A percentile compares a stretch with the other conserved stretches of the same genome.
These are phyloP conservation scores for Paecilomyces sp. DNA, from an alignment of 2,329 filamentous ascomycete species.

Conservation along the genomic window DNA sequence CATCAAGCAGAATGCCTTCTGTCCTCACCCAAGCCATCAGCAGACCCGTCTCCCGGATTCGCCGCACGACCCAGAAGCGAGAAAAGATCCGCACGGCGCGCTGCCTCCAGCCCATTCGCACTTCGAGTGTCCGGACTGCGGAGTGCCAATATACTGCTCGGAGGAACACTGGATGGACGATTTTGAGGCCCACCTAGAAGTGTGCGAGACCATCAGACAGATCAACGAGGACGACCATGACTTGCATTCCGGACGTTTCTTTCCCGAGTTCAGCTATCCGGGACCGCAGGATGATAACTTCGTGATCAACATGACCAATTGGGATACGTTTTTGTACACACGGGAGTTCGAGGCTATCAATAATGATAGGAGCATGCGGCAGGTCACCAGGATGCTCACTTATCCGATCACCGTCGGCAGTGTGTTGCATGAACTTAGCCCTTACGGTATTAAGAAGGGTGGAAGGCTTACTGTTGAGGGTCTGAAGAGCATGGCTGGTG, in stretches of 20 bases:
- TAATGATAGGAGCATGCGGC: conserved; percentile 80
- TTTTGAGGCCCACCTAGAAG: conserved; percentile 84
- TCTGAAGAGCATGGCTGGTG: conserved; percentile 87
- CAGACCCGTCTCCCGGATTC: conserved; percentile 63
- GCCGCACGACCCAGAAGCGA: conserved; percentile 56
- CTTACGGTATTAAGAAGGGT: conserved; percentile 71
- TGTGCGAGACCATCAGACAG: conserved; percentile 84
- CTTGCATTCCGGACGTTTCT: conserved; percentile 79
- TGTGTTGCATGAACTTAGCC: conserved; percentile 87
- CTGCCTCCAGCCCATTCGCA: conserved; percentile 72
- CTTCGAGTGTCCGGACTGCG: conserved; percentile 95
- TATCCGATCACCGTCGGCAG: conserved; percentile 91
- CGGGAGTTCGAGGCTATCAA: conserved; percentile 88
- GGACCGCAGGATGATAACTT: conserved; percentile 86
- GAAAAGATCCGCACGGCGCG: conserved; percentile 38
- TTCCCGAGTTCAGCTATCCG: conserved; percentile 89
- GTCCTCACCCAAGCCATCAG: conserved; percentile 82
- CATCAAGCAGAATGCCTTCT: conserved; percentile 89
- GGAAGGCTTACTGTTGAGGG: conserved; percentile 79
- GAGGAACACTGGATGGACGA: conserved; percentile 95
- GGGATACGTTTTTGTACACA: conserved; percentile 95
- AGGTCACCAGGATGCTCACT: conserved; percentile 86
- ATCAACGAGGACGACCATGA: conserved; percentile 99
- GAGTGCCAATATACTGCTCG: conserved; percentile 86
- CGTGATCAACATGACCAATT: conserved; percentile 94